A percentile compares a stretch with the other conserved stretches of the same genome.
Conservation (phyloP, 1,284 basidiomycete genomes). For the Apiotrichum brassicae region DNA sequence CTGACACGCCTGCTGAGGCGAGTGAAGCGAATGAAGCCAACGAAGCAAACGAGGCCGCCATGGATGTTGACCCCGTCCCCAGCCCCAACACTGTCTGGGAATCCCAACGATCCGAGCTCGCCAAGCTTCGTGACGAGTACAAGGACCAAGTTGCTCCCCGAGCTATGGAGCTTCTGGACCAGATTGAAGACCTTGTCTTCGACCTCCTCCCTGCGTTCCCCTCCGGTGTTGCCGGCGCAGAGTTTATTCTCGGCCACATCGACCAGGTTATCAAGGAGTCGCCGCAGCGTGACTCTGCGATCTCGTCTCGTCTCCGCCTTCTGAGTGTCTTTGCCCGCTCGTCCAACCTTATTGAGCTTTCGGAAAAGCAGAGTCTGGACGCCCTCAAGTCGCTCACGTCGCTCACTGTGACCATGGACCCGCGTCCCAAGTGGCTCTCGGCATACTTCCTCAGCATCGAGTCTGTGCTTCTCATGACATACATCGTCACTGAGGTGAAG, state of each 20-base stretch:
- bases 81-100: conserved; percentile 14
- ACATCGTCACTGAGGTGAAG: conserved; percentile 57
- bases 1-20: neutral
- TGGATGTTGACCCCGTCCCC: conserved; percentile 17
- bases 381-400: conserved; percentile 62
- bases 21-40: no score
- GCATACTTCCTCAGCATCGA: conserved; percentile 70
- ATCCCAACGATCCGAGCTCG: conserved; percentile 50
- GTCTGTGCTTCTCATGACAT: conserved; percentile 66
- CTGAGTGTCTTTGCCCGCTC: conserved; percentile 61
- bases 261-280: conserved; percentile 47
- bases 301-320: conserved; percentile 74
- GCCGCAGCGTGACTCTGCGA: conserved; percentile 48
- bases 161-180: conserved; percentile 74
- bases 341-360: conserved; percentile 12
- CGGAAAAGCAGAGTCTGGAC: conserved; percentile 31
- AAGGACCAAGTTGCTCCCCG: conserved; percentile 61
- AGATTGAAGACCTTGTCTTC: conserved; percentile 79
- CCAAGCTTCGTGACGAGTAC: conserved; percentile 61
- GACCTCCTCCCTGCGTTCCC: conserved; percentile 75
- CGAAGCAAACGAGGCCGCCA: conserved; percentile 10
- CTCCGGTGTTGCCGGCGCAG: conserved; percentile 43
- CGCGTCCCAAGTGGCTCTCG: conserved; percentile 72
- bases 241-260: conserved; percentile 23
- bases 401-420: conserved; percentile 50